These are phyloP conservation scores for Zygoascus ofunaensis DNA, from an alignment of 805 yeast genomes.

Conservation along the genomic window DNA sequence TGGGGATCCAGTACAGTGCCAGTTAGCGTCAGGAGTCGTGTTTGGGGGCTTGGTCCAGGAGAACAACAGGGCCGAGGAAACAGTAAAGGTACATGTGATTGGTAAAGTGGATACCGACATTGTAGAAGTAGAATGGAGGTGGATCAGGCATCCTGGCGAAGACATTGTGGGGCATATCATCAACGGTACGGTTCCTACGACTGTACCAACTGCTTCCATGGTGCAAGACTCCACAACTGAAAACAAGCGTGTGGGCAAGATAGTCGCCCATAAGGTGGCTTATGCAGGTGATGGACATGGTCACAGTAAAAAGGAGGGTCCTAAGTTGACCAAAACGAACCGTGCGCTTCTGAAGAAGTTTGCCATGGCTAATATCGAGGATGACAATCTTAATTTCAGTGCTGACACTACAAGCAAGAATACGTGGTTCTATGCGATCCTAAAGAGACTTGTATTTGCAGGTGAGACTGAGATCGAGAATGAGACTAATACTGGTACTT, in stretches of 20 bases:
- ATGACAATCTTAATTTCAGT: not conserved
- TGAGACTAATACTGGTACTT: not conserved
- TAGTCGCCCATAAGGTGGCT: too few relatives aligned
- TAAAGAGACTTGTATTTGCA: not conserved
- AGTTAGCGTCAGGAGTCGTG: constrained; percentile 13
- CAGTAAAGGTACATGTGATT: constrained; percentile 17
- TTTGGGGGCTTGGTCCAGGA: constrained; percentile 26
- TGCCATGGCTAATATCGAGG: not conserved
- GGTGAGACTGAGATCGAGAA: too few relatives aligned
- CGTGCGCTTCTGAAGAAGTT: not conserved
- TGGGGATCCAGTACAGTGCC: constrained; percentile 27
- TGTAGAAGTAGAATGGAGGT: constrained; percentile 19
- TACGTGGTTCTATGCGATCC: not conserved
- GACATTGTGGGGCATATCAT: not conserved
- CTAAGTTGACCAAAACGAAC: not conserved
- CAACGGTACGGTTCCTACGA: not conserved
- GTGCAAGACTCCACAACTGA: too few relatives aligned
- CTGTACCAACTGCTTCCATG: not conserved
- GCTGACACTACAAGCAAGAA: not conserved
- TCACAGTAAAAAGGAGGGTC: not conserved
- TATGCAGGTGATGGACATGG: too few relatives aligned
- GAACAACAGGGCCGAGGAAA: constrained; percentile 17
- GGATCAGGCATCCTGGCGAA: constrained; percentile 15
- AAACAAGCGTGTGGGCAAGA: too few relatives aligned
- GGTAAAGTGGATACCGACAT: constrained; percentile 8